A percentile compares a stretch with the other conserved stretches of the same genome.
phyloP scores from a whole-genome alignment of 1,284 basidiomycete species.

The Cutaneotrichosporon sp. region DNA sequence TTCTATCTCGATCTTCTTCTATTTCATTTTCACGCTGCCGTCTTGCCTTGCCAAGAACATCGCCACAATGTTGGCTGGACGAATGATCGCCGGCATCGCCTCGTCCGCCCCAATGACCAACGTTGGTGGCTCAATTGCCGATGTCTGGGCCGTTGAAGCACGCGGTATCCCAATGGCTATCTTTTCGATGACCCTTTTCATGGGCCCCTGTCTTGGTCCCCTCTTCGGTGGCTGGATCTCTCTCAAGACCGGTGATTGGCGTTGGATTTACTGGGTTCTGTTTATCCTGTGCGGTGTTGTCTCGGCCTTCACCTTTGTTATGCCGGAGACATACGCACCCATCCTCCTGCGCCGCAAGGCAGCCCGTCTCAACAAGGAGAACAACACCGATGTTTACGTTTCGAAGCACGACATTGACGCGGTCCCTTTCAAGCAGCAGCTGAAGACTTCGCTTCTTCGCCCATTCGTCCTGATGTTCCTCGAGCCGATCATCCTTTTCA shows the following conservation, averaged over 20 bases:
- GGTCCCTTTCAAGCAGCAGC: conserved; percentile 31
- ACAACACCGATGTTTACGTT: conserved; percentile 41
- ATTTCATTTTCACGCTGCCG: conserved; percentile 50
- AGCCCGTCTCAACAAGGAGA: conserved; percentile 40
- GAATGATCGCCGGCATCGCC: conserved; percentile 49
- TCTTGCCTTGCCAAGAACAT: conserved; percentile 49
- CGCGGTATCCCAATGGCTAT: conserved; percentile 49
- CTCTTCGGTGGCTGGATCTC: conserved; percentile 47
- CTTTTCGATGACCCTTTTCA: conserved; percentile 44
- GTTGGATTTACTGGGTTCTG: conserved; percentile 51
- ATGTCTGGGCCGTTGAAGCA: conserved; percentile 48
- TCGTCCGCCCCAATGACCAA: conserved; percentile 51
- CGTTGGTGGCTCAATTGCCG: conserved; percentile 50
- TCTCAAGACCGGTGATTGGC: conserved; percentile 38
- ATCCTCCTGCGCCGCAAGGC: conserved; percentile 45
- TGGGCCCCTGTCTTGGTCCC: conserved; percentile 49
- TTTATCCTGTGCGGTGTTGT: conserved; percentile 43
- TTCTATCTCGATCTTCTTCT: conserved; percentile 46
- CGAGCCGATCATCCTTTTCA: conserved; percentile 49
- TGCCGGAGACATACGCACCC: conserved; percentile 47
- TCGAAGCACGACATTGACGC: conserved; percentile 41
- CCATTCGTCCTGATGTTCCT: conserved; percentile 48
- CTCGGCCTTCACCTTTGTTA: conserved; percentile 34
- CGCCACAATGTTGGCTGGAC: conserved; percentile 49
- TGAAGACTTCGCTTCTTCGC: conserved; percentile 44